Base-by-base conservation (phyloP, 192 early-diverging fungal species). In the Coemansia sp. region DNA sequence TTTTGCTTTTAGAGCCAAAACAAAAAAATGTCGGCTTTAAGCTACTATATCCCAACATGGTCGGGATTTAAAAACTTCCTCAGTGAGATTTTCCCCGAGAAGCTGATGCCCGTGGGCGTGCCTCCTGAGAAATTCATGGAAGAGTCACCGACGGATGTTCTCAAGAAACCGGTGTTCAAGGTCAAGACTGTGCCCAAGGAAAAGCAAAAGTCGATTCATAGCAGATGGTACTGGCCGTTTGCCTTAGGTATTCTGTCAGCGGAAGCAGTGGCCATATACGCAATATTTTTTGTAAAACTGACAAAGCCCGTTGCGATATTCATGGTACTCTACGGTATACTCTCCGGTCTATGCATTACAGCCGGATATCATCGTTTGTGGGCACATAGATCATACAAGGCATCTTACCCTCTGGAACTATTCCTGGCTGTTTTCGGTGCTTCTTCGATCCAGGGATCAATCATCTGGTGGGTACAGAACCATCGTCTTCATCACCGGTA, bases 321-420 rank as follows among this genome's bases (percentile, higher is more conserved):
- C 40, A 31, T 77, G 75, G 31, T 74, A n/a, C 48, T 77, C 11
- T 80, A 80, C 55, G 94, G 94, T 67, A 88, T 87, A 57, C 66
- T 87, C 48, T 94, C 93, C 12, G 94, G 92, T 0, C 74, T 95
- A 33, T 94, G 96, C 38, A 91, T 94, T 63, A 94, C 92, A n/a
- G 92, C 91, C 42, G 93, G 92, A 45, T 92, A 94, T 73, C 92
- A 94, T 72, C 87, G 92, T 33, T 79, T 88, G 50, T 94, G 89
- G 90, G 83, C 89, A 30, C 92, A 94, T 76, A 82, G 89, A 38
- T 71, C 91, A 12, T 94, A 93, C 73, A 83, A 66, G 50, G 91
- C 89, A 32, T 84, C 85, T 16, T 68, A 64, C 30, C 82, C 78
- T 1, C 80, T 91, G 65, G 84, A 84, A 61, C 64, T 88, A 33